These are phyloP conservation scores for Ceratocystis diversiconidia DNA, from an alignment of 2,329 filamentous ascomycete species.

Conservation along the genomic window DNA sequence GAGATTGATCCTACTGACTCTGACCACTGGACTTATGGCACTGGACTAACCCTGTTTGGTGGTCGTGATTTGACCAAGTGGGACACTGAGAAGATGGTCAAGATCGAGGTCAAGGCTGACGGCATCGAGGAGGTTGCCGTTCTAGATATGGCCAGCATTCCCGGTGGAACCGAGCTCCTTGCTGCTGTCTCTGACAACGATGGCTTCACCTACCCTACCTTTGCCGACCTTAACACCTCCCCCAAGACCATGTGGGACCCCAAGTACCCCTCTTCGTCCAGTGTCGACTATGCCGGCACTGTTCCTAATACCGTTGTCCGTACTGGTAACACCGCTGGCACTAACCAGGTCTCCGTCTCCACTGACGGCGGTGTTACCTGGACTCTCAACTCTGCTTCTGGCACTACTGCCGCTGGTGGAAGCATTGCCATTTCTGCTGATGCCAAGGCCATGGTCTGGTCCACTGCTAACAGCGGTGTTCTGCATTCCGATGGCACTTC, in stretches of 20 bases:
- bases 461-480: slow-evolving; percentile 10
- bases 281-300: slow-evolving; percentile 37
- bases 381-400: slow-evolving; percentile 6
- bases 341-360: slow-evolving; percentile 25
- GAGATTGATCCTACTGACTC: slow-evolving; percentile 45
- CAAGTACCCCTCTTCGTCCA: slow-evolving; percentile 31
- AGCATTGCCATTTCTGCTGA: slow-evolving; percentile 10
- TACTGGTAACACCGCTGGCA: slow-evolving; percentile 32
- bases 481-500: slow-evolving; percentile 7
- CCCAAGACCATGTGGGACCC: slow-evolving; percentile 35
- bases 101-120: slow-evolving; percentile 36
- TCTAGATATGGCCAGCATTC: slow-evolving; percentile 34
- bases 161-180: slow-evolving; percentile 37
- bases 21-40: slow-evolving; percentile 48
- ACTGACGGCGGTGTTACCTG: slow-evolving; percentile 8
- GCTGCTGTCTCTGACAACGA: slow-evolving; percentile 38
- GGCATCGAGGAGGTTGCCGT: slow-evolving; percentile 42
- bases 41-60: slow-evolving; percentile 40
- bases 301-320: slow-evolving; percentile 34
- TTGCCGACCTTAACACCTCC: slow-evolving; percentile 28
- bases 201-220: slow-evolving; percentile 35
- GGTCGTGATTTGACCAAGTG: slow-evolving; percentile 41
- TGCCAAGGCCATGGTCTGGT: slow-evolving; percentile 28
- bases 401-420: slow-evolving; percentile 11
- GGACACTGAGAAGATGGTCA: slow-evolving; percentile 36